A percentile compares a stretch with the other conserved stretches of the same genome.
phyloP scores from a whole-genome alignment of 2,329 filamentous ascomycete genomes.

The Clarireedia sp. region DNA sequence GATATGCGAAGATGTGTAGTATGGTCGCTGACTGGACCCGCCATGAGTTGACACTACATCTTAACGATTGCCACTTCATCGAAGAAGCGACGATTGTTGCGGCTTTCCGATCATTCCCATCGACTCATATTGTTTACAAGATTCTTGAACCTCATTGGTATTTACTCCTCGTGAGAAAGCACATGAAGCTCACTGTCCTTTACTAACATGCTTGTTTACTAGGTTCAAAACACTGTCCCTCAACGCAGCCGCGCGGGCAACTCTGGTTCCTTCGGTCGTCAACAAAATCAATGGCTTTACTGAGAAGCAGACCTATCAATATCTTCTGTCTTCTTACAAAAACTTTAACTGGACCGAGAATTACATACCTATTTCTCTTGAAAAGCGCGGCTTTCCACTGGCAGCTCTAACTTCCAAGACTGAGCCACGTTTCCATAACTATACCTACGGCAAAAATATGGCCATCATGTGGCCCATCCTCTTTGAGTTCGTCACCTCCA shows the following conservation, averaged over 20 bases:
- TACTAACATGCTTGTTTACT: background rate
- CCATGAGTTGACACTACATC: slow-evolving; percentile 9
- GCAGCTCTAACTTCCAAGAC: slow-evolving; percentile 26
- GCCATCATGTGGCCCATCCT: slow-evolving; percentile 37
- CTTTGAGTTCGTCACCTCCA: slow-evolving; percentile 34
- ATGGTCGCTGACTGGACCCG: slow-evolving; percentile 1
- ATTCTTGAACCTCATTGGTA: slow-evolving; percentile 11
- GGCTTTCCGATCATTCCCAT: slow-evolving; percentile 6
- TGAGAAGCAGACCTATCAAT: slow-evolving; percentile 4
- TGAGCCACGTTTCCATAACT: slow-evolving; percentile 37
- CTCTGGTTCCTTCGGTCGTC: background rate
- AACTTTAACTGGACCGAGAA: slow-evolving; percentile 10
- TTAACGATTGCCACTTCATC: slow-evolving; percentile 12
- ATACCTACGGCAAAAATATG: slow-evolving; percentile 41
- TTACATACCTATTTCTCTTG: slow-evolving; percentile 40
- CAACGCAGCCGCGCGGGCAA: slow-evolving; percentile 1
- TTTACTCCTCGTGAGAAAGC: background rate
- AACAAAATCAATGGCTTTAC: slow-evolving; percentile 5
- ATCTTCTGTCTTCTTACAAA: slow-evolving; percentile 9
- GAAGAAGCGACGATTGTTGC: slow-evolving; percentile 8
- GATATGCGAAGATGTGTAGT: slow-evolving; percentile 20
- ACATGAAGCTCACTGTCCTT: background rate
- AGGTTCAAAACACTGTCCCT: slow-evolving; percentile 9
- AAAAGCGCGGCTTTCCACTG: slow-evolving; percentile 36
- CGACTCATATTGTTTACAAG: slow-evolving; percentile 8